A percentile compares a stretch with the other conserved stretches of the same genome.
These are phyloP conservation scores for Fusarium ambrosium DNA, from an alignment of 2,329 filamentous ascomycete genomes.

Conservation along the genomic window DNA sequence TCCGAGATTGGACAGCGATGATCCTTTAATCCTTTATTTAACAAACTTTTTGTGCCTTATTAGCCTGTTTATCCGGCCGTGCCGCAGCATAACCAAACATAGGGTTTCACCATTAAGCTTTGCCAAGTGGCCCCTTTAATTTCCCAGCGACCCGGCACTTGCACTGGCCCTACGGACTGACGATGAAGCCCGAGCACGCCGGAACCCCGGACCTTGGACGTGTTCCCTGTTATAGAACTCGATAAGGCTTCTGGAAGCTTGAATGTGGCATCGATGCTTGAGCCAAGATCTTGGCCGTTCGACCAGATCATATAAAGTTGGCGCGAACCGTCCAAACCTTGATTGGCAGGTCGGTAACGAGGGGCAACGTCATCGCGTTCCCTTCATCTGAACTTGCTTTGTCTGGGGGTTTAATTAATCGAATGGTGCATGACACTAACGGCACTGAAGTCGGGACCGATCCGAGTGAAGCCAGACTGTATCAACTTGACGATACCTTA, in stretches of 20 bases:
- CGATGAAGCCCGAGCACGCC: neutral
- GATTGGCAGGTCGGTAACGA: neutral
- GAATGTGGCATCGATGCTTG: neutral
- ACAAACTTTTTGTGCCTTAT: conserved; percentile 1
- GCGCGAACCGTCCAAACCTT: neutral
- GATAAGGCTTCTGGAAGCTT: conserved; percentile 1
- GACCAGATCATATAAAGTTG: neutral
- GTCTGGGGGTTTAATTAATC: neutral
- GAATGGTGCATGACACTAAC: neutral
- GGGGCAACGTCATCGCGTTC: neutral
- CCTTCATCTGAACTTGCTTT: neutral
- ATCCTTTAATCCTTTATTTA: neutral
- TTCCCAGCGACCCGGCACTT: neutral
- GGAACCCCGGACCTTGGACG: neutral
- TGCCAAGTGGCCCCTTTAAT: conserved; percentile 2
- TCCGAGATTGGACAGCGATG: conserved; percentile 1
- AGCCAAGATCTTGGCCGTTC: neutral
- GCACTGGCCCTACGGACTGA: neutral
- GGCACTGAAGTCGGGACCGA: neutral
- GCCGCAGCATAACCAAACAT: neutral
- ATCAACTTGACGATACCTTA: neutral
- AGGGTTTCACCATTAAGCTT: conserved; percentile 2
- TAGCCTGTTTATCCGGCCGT: neutral
- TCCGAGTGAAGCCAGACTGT: neutral
- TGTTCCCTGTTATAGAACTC: neutral